Base-by-base conservation (phyloP, 2,329 filamentous ascomycete species). In the Aspergillus aculeatus region DNA sequence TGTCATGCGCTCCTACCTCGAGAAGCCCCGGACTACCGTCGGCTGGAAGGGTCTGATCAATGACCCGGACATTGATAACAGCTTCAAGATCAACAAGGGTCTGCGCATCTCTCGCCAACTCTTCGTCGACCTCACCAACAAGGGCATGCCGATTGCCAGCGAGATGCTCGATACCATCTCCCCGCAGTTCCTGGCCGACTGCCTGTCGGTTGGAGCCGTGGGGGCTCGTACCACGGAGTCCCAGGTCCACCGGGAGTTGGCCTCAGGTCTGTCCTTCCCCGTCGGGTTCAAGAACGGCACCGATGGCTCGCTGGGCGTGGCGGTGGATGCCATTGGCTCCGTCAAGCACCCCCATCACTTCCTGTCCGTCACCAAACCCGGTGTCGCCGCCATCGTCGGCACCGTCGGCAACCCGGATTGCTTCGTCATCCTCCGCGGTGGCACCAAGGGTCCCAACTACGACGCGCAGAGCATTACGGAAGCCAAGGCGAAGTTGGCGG, bases 261-360 rank as follows among this genome's bases (percentile, higher is more conserved):
- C 95, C 23, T 95, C 90, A 56, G 95, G 95, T 72, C 83, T 98
- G 38, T 96, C 90, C 68, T 98, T 97, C 89, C 95, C 95, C 2
- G 92, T 99, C 11, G 95, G 95, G 54, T 99, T 99, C 89, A 99
- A 99, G 86, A 99, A 99, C 78, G 95, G 95, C 65, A 99, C 95
- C 32, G 95, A 99, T 75, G 95, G 95, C 54, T 89, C 89, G 9
- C 81, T 98, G 51, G 86, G 88, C 58, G 93, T 98, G 4, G 93
- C 95, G 12, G 91, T 98, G 68, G 95, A 99, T 74, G 95, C 95
- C 54, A 96, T 98, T 75, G 92, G 93, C 63, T 91, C 95, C 16
- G 94, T 96, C 54, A 88, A 86, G 75, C 91, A 96, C 73, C 91
- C 92, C 16, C 95, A 99, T 73, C 92, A 97, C 82, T 98, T 99